Evolutionary conservation across 768 basidiomycete species (phyloP).

Genomic region (Termitomyces sp.): DNA sequence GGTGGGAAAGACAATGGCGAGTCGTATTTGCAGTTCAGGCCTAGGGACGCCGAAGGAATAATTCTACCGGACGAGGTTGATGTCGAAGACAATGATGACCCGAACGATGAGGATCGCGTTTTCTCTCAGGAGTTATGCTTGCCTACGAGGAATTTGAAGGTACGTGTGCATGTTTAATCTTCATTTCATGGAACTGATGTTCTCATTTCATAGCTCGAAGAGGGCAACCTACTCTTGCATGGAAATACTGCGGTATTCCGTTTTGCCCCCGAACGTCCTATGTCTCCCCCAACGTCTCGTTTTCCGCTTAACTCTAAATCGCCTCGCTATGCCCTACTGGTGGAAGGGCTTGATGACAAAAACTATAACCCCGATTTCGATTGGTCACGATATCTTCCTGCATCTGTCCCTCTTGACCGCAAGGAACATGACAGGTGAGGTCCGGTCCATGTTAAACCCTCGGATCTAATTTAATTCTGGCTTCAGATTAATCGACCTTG

Average conservation of each 20-base stretch:
- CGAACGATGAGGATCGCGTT: slow-evolving; percentile 22
- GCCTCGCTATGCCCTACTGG: slow-evolving; percentile 36
- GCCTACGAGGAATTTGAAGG: slow-evolving; percentile 36
- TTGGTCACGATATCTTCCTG: slow-evolving; percentile 46
- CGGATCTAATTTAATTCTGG: background rate
- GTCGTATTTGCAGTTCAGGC: slow-evolving; percentile 28
- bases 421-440: slow-evolving; percentile 41
- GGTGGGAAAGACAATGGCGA: slow-evolving; percentile 22
- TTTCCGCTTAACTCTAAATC: slow-evolving; percentile 35
- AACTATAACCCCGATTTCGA: slow-evolving; percentile 44
- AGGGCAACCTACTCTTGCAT: slow-evolving; percentile 35
- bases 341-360: slow-evolving; percentile 33
- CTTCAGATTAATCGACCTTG: slow-evolving; percentile 37
- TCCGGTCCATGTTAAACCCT: background rate
- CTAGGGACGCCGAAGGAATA: slow-evolving; percentile 18
- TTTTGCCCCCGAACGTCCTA: slow-evolving; percentile 25
- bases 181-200: background rate
- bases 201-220: slow-evolving; percentile 28
- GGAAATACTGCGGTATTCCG: slow-evolving; percentile 42
- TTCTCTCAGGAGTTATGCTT: slow-evolving; percentile 33
- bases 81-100: slow-evolving; percentile 17
- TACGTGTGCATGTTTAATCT: slow-evolving; percentile 14
- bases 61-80: slow-evolving; percentile 18
- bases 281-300: slow-evolving; percentile 23
- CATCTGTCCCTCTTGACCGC: slow-evolving; percentile 36